phyloP scores from a whole-genome alignment of 2,329 filamentous ascomycete species.

The Daldinia eschscholtzii region DNA sequence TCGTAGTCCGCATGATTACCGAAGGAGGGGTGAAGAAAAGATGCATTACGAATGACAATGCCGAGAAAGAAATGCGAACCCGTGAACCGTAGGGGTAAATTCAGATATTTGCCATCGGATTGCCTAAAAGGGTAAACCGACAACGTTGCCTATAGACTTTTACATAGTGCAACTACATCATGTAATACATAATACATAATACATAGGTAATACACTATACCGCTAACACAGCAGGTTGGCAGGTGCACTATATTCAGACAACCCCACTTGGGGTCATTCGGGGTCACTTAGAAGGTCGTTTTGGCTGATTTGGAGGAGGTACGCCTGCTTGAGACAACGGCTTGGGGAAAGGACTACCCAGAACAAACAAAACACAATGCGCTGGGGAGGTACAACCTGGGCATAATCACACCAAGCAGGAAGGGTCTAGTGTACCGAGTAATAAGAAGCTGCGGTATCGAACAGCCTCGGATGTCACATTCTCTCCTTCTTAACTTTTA shows the following conservation, averaged over 20 bases:
- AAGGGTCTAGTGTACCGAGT: slow-evolving; percentile 25
- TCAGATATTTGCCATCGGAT: slow-evolving; percentile 44
- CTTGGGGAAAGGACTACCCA: neutral
- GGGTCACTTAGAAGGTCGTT: slow-evolving; percentile 5
- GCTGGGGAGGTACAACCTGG: neutral
- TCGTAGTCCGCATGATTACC: slow-evolving; percentile 37
- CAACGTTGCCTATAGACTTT: slow-evolving; percentile 25
- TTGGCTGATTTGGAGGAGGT: neutral
- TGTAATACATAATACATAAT: too few relatives aligned
- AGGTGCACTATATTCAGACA: neutral
- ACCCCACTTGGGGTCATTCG: slow-evolving; percentile 23
- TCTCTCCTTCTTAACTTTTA: slow-evolving; percentile 15
- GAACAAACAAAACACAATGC: slow-evolving; percentile 9
- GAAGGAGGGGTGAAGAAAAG: slow-evolving; percentile 33
- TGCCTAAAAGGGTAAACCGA: slow-evolving; percentile 46
- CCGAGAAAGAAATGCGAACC: slow-evolving; percentile 30
- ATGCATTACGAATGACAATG: slow-evolving; percentile 34
- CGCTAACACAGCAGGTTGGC: neutral
- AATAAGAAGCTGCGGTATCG: slow-evolving; percentile 22
- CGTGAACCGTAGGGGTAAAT: slow-evolving; percentile 35
- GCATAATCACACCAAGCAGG: neutral
- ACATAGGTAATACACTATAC: neutral
- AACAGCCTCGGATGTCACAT: slow-evolving; percentile 20
- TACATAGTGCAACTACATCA: too few relatives aligned
- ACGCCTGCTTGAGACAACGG: neutral